Conservation (phyloP, 108 stramenopile genomes). For the Mayamaea pseudoterrestris region DNA sequence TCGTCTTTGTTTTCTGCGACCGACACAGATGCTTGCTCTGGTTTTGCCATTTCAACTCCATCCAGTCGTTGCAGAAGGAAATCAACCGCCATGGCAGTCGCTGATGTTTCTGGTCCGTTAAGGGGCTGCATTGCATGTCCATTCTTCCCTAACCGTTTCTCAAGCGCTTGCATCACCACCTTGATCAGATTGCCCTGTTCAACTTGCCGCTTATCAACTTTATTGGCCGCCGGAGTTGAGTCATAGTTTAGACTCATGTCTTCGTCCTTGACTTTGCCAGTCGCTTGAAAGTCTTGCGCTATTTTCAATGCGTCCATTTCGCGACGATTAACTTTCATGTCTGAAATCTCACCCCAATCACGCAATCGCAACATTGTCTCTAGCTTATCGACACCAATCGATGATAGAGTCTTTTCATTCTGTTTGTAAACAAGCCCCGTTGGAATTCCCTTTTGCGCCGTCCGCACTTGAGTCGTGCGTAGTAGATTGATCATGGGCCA, state of each 20-base stretch:
- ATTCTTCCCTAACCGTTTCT: slow-evolving; percentile 43
- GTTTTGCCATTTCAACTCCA: too few species aligned
- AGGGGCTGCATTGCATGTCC: slow-evolving; percentile 6
- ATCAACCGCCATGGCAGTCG: slow-evolving; percentile 73
- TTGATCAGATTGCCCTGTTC: slow-evolving; percentile 72
- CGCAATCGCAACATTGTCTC: slow-evolving; percentile 84
- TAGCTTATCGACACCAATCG: slow-evolving; percentile 59
- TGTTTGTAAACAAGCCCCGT: slow-evolving; percentile 92
- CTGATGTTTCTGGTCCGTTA: slow-evolving; percentile 64
- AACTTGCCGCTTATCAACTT: slow-evolving; percentile 57
- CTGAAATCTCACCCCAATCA: slow-evolving; percentile 74
- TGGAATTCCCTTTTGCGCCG: slow-evolving; percentile 90
- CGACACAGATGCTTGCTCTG: too few species aligned
- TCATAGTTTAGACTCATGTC: slow-evolving; percentile 46
- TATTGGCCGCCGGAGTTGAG: slow-evolving; percentile 67
- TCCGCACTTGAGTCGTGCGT: slow-evolving; percentile 84
- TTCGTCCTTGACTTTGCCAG: slow-evolving; percentile 45
- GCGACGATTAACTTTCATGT: slow-evolving; percentile 68
- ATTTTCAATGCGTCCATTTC: slow-evolving; percentile 77
- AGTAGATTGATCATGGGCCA: slow-evolving; percentile 98
- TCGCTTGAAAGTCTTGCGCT: slow-evolving; percentile 65
- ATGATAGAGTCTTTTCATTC: slow-evolving; percentile 84
- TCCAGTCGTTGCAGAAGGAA: slow-evolving; percentile 62
- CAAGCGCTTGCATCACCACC: slow-evolving; percentile 60
- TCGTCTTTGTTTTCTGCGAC: too few species aligned